Conservation (phyloP, 306 rosid species). For the Fragaria ananassa region DNA sequence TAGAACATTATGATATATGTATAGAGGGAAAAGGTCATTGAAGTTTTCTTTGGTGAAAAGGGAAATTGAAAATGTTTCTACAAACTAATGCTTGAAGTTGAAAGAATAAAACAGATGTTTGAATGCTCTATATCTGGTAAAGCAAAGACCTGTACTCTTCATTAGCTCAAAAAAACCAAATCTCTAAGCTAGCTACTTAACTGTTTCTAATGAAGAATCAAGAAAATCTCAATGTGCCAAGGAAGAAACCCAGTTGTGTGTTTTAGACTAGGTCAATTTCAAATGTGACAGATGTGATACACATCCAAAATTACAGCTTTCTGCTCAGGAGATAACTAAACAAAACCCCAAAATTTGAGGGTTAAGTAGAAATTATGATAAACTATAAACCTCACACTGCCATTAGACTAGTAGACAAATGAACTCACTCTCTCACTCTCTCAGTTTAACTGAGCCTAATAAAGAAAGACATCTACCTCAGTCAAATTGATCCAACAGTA, state of each 20-base stretch:
- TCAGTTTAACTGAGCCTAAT: slow-evolving; percentile 44
- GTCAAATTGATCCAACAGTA: background rate
- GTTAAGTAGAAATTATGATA: background rate
- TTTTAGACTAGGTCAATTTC: background rate
- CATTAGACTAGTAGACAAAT: slow-evolving; percentile 32
- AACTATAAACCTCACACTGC: background rate
- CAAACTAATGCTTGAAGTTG: background rate
- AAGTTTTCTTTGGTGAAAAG: background rate
- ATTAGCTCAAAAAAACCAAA: background rate
- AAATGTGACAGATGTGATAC: background rate
- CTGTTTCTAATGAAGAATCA: background rate
- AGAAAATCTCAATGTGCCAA: background rate
- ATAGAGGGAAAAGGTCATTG: background rate
- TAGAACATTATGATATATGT: background rate
- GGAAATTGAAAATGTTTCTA: background rate
- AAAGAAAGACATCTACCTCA: background rate
- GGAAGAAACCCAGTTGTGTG: background rate
- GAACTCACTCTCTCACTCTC: slow-evolving; percentile 25
- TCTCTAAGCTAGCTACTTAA: background rate
- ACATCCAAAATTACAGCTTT: background rate
- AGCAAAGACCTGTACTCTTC: background rate
- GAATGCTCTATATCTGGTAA: background rate
- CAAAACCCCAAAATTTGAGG: background rate
- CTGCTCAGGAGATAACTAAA: background rate
- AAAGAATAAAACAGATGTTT: background rate